phyloP scores from a whole-genome alignment of 257 asterid species.

The Anisodus tanguticus region DNA sequence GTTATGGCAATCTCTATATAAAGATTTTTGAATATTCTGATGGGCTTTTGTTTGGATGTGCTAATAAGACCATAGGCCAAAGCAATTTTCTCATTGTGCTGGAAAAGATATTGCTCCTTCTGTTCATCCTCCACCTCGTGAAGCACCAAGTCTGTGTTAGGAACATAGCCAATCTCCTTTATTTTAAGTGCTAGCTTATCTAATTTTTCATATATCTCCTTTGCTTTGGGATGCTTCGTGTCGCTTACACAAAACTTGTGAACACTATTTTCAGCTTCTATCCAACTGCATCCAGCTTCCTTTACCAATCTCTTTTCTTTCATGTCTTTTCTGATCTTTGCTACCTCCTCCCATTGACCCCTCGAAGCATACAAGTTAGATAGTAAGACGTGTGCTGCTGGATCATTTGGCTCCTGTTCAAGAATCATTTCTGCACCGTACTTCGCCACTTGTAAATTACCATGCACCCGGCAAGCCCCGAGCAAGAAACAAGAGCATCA shows the following conservation, averaged over 20 bases:
- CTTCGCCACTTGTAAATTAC: conserved; percentile 63
- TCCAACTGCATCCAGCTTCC: conserved; percentile 98
- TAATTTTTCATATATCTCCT: conserved; percentile 63
- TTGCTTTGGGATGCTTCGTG: conserved; percentile 70
- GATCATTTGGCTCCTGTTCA: conserved; percentile 69
- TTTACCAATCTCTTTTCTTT: conserved; percentile 69
- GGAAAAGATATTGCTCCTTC: too few relatives aligned
- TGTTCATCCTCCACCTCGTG: conserved; percentile 34
- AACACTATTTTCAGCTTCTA: conserved; percentile 67
- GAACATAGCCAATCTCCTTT: conserved; percentile 73
- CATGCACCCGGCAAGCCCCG: conserved; percentile 74
- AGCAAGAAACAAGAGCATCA: conserved; percentile 77
- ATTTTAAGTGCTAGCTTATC: conserved; percentile 49
- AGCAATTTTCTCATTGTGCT: too few relatives aligned
- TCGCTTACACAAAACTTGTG: conserved; percentile 89
- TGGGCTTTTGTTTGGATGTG: too few relatives aligned
- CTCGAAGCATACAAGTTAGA: conserved; percentile 76
- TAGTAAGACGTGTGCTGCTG: conserved; percentile 73
- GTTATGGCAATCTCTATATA: too few relatives aligned
- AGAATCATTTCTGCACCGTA: conserved; percentile 74
- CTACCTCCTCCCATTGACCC: conserved; percentile 73
- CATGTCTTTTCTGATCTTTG: conserved; percentile 68
- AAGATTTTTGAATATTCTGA: too few relatives aligned
- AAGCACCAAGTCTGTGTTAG: conserved; percentile 70
- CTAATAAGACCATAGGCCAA: too few relatives aligned